Evolutionary conservation across 352 stramenopile species (phyloP).

Genomic region (Globisporangium lucens): DNA sequence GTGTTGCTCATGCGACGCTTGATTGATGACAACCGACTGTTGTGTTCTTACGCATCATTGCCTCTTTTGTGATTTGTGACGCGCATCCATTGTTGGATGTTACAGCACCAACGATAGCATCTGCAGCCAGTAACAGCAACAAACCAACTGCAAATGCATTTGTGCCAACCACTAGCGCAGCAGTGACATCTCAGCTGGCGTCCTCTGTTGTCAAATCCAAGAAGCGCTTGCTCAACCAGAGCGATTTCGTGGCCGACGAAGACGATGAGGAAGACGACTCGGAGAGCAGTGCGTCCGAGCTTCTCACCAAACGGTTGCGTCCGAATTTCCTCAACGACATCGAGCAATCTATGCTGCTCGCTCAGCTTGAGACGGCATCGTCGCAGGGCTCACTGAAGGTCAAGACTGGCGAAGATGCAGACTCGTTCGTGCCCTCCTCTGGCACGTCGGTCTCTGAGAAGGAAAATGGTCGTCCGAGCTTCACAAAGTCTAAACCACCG

Average conservation of each 20-base stretch:
- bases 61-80: background rate
- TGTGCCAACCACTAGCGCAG: slow-evolving; percentile 25
- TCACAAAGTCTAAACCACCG: slow-evolving; percentile 1
- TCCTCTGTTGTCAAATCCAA: slow-evolving; percentile 24
- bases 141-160: background rate
- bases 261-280: slow-evolving; percentile 34
- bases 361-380: slow-evolving; percentile 35
- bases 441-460: slow-evolving; percentile 11
- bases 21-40: background rate
- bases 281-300: slow-evolving; percentile 20
- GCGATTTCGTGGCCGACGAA: slow-evolving; percentile 22
- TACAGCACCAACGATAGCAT: slow-evolving; percentile 8
- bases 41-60: background rate
- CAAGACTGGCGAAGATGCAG: slow-evolving; percentile 12
- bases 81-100: background rate
- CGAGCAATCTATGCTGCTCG: slow-evolving; percentile 57
- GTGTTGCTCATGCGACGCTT: background rate
- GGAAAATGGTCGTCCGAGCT: slow-evolving; percentile 1
- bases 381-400: slow-evolving; percentile 20
- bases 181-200: slow-evolving; percentile 28
- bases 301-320: slow-evolving; percentile 40
- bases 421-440: slow-evolving; percentile 15
- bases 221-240: slow-evolving; percentile 52
- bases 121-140: background rate
- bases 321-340: slow-evolving; percentile 61